Evolutionary conservation across 1,284 basidiomycete genomes (phyloP).

Genomic region (Thecaphora thlaspeos): DNA sequence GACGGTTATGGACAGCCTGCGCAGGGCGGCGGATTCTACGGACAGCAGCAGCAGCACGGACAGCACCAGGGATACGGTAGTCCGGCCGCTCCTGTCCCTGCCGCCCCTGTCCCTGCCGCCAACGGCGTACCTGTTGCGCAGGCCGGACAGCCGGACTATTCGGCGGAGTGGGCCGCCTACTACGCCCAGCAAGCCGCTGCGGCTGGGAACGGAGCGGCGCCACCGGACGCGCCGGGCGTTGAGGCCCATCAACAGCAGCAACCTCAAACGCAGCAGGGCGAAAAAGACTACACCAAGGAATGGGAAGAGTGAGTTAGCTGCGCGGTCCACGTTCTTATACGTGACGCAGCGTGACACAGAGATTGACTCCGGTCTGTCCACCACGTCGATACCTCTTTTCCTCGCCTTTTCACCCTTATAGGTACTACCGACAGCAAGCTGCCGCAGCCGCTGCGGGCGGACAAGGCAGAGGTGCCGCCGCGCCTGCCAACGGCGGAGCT

Average conservation of each 20-base stretch:
- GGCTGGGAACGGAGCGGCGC: constrained; percentile 13
- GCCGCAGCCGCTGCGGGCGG: constrained; percentile 27
- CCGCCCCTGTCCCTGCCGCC: constrained; percentile 6
- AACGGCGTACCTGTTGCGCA: constrained; percentile 1
- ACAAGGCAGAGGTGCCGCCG: neutral
- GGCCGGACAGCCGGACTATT: constrained; percentile 43
- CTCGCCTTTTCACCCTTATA: neutral
- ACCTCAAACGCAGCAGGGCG: no score
- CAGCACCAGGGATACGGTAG: constrained; percentile 11
- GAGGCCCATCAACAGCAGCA: constrained; percentile 7
- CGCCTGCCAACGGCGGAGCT: neutral
- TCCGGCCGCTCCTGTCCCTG: constrained; percentile 1
- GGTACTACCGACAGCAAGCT: constrained; percentile 42
- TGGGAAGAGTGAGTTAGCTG: constrained; percentile 50
- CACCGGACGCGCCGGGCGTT: constrained; percentile 9
- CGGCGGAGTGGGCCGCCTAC: constrained; percentile 56
- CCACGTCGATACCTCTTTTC: neutral
- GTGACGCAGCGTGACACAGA: no score
- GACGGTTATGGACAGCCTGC: constrained; percentile 2
- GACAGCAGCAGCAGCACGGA: neutral
- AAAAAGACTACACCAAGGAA: constrained; percentile 52
- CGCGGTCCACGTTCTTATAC: no score
- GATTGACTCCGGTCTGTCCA: neutral
- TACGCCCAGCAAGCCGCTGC: constrained; percentile 49
- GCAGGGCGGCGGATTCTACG: neutral